These are phyloP conservation scores for Penicillium paxilli DNA, from an alignment of 495 filamentous ascomycete genomes.

Conservation along the genomic window DNA sequence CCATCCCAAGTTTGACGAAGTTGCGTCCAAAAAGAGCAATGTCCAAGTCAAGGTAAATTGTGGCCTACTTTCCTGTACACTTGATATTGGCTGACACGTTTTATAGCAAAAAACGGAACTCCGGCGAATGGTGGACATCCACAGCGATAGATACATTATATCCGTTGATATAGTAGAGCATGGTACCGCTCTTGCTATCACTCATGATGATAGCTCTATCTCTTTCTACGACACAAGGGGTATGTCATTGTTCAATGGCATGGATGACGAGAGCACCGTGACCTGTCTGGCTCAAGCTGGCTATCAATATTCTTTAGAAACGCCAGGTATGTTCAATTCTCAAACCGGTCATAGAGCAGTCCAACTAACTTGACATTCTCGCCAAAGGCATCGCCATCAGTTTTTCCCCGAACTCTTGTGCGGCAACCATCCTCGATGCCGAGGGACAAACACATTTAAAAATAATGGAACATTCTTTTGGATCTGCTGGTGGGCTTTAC, in stretches of 20 bases:
- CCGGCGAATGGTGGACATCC: constrained; percentile 64
- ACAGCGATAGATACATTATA: constrained; percentile 67
- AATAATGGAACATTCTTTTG: constrained; percentile 55
- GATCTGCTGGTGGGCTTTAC: constrained; percentile 35
- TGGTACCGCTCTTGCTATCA: constrained; percentile 65
- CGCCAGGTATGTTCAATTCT: constrained; percentile 23
- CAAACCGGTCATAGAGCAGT: not conserved
- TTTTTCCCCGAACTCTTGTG: constrained; percentile 74
- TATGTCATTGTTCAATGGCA: constrained; percentile 62
- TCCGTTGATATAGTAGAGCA: constrained; percentile 63
- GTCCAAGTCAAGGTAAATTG: constrained; percentile 44
- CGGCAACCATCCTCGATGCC: constrained; percentile 61
- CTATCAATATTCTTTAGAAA: constrained; percentile 57
- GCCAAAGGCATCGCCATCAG: constrained; percentile 60
- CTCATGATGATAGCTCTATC: constrained; percentile 73
- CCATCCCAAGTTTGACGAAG: constrained; percentile 73
- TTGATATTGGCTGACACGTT: not conserved
- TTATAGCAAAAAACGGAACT: constrained; percentile 57
- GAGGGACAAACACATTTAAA: constrained; percentile 66
- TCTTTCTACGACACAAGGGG: constrained; percentile 74
- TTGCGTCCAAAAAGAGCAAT: constrained; percentile 63
- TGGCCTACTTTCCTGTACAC: not conserved
- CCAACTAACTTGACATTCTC: not conserved
- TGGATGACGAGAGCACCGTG: constrained; percentile 62
- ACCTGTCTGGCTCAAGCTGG: constrained; percentile 70